Base-by-base conservation (phyloP, 2,329 filamentous ascomycete genomes). In the Penicillium sp. region DNA sequence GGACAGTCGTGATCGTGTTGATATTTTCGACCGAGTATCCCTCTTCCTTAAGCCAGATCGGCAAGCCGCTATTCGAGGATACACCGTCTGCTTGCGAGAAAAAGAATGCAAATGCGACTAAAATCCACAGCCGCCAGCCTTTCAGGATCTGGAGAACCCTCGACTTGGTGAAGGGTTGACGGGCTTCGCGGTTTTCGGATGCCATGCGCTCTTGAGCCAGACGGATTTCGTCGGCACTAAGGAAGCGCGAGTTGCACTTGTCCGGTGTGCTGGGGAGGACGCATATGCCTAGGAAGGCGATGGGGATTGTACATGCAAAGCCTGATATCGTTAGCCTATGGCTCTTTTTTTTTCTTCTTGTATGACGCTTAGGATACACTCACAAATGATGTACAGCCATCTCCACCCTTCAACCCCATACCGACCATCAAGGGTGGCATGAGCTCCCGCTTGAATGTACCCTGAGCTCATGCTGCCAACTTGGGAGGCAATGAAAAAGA, bases 381-480 rank as follows among this genome's bases (percentile, higher is more conserved):
- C 38, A 61, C 60, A 62, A 40, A 62, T 61, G 10, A 62, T 62
- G 25, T 62, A 61, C 11, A 62, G 26, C 58, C 60, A 62, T 54
- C 60, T 56, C 60, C 60, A 62, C 14, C 60, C 60, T 25, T 61
- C 53, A 40, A 62, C 53, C 14, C 56, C 58, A 38, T 59, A 59
- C n/a, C 51, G 51, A 25, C 58, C 60, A 47, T 62, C 49, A 4
- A 62, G 49, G 11, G 44, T 46, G 14, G 61, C 61, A 33, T 64
- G 64, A 14, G 63, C 62, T 4, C 62, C 62, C 1, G 61, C 58
- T 50, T 66, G 63, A 7, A 66, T 63, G 17, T 65, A 66, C 6
- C 62, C 61, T 7, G 61, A 61, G 37, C 59, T 66, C 61, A 66
- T 64, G 22, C 59, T 65, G 37, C 62, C 63, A 3, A 66, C 61